These are phyloP conservation scores for Metschnikowia kofuensis DNA, from an alignment of 805 yeast genomes.

Conservation along the genomic window DNA sequence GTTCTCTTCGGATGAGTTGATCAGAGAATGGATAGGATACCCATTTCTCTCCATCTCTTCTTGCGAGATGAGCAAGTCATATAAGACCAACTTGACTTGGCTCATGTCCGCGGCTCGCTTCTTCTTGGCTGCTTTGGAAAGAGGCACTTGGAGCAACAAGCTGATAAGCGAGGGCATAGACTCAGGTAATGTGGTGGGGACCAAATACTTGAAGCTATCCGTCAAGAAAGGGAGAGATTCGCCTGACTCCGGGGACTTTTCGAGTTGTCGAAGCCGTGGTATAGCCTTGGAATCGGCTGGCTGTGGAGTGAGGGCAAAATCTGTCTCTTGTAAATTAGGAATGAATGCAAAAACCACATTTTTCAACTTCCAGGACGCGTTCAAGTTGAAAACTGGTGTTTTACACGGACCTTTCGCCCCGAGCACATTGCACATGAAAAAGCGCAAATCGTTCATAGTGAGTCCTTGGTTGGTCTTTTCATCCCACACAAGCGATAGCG, in stretches of 20 bases:
- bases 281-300: not conserved
- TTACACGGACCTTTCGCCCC: slow-evolving; percentile 5
- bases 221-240: slow-evolving; percentile 32
- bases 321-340: slow-evolving; percentile 58
- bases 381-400: slow-evolving; percentile 8
- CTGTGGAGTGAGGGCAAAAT: slow-evolving; percentile 12
- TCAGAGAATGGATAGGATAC: slow-evolving; percentile 56
- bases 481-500: slow-evolving; percentile 12
- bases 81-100: slow-evolving; percentile 38
- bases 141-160: slow-evolving; percentile 54
- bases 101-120: slow-evolving; percentile 33
- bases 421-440: slow-evolving; percentile 6
- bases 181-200: slow-evolving; percentile 60
- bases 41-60: slow-evolving; percentile 48
- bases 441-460: slow-evolving; percentile 8
- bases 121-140: slow-evolving; percentile 55
- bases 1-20: slow-evolving; percentile 10
- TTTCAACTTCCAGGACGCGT: slow-evolving; percentile 12
- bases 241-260: not conserved
- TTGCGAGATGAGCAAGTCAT: slow-evolving; percentile 51
- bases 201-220: slow-evolving; percentile 36
- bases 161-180: slow-evolving; percentile 52
- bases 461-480: not conserved
- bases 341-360: slow-evolving; percentile 57
- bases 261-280: slow-evolving; percentile 2